Evolutionary conservation across 352 stramenopile genomes (phyloP).

Genomic region (Phytopythium montanum): DNA sequence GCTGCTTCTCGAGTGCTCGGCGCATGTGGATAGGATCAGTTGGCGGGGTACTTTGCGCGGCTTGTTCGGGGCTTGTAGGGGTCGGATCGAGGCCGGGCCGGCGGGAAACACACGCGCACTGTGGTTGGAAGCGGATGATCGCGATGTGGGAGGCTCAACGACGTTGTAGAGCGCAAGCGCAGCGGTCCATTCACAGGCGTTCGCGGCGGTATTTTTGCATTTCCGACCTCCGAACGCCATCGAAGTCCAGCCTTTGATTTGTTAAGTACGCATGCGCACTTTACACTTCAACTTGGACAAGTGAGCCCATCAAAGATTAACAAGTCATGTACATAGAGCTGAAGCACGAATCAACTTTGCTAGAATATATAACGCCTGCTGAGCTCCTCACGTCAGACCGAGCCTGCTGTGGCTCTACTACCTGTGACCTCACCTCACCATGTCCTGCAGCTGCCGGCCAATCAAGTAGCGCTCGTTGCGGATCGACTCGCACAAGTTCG

Average conservation of each 20-base stretch:
- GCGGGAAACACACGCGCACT: neutral
- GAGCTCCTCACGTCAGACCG: neutral
- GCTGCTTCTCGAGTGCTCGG: conserved; percentile 41
- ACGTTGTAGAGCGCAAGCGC: neutral
- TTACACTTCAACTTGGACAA: too few relatives aligned
- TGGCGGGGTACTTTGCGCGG: neutral
- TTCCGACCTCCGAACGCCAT: conserved; percentile 4
- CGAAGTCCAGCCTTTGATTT: conserved; percentile 3
- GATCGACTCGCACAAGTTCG: conserved; percentile 77
- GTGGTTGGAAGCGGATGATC: neutral
- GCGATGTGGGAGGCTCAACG: neutral
- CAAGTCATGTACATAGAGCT: too few relatives aligned
- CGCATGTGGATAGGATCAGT: conserved; percentile 27
- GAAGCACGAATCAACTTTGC: too few relatives aligned
- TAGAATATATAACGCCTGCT: neutral
- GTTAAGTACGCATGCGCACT: too few relatives aligned
- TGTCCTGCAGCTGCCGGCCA: conserved; percentile 82
- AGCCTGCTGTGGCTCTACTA: conserved; percentile 17
- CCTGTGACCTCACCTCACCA: too few relatives aligned
- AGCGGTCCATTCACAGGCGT: neutral
- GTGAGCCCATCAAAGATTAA: too few relatives aligned
- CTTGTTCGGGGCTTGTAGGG: neutral
- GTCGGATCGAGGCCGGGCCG: neutral
- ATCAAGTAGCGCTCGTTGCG: conserved; percentile 88
- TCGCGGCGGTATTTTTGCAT: neutral